Evolutionary conservation across 257 asterid species (phyloP).

Genomic region (Plantago ovata): DNA sequence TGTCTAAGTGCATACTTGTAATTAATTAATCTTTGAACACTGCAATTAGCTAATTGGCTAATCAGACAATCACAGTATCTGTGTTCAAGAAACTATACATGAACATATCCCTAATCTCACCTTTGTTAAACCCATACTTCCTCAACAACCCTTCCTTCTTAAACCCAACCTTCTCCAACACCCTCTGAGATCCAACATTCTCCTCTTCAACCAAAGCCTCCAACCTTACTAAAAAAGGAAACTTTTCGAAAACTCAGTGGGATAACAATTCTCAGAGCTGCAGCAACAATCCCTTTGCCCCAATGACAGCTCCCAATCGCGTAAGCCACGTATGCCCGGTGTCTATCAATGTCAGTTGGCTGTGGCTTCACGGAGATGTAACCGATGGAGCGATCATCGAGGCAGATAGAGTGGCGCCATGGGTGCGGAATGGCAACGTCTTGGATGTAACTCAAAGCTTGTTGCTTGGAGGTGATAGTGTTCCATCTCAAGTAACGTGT

Average conservation of each 20-base stretch:
- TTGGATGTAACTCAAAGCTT: constrained; percentile 44
- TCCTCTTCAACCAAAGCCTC: constrained; percentile 73
- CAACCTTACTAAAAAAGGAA: constrained; percentile 48
- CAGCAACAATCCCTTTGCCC: constrained; percentile 58
- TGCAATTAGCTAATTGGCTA: neutral
- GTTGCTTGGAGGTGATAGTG: constrained; percentile 40
- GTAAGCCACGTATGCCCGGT: constrained; percentile 62
- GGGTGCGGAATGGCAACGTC: constrained; percentile 66
- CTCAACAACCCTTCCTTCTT: constrained; percentile 54
- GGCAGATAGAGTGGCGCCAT: constrained; percentile 62
- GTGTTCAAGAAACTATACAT: constrained; percentile 53
- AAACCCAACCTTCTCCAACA: constrained; percentile 63
- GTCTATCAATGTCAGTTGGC: constrained; percentile 30
- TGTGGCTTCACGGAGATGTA: constrained; percentile 60
- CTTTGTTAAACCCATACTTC: constrained; percentile 64
- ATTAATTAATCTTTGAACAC: too few species aligned
- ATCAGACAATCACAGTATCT: constrained; percentile 15
- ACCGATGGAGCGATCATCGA: constrained; percentile 48
- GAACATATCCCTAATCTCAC: constrained; percentile 53
- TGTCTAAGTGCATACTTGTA: too few species aligned
- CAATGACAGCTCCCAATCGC: constrained; percentile 48
- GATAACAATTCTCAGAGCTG: constrained; percentile 43
- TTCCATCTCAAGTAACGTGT: constrained; percentile 59
- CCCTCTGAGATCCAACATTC: constrained; percentile 59
- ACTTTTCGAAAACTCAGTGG: constrained; percentile 39